Conservation (phyloP, 805 yeast species). For the Peterozyma toletana region DNA sequence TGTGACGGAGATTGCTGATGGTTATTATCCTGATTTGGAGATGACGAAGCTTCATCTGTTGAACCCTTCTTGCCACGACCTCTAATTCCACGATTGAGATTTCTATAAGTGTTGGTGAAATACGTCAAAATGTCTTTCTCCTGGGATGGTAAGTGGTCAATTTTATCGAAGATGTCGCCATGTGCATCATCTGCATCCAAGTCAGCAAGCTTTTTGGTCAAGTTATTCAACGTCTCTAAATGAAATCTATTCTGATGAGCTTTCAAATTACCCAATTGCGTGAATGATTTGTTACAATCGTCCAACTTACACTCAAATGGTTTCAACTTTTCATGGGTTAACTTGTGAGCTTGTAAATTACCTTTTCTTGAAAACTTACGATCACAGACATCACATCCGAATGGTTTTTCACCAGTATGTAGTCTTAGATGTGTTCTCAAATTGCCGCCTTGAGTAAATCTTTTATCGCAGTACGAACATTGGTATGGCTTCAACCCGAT, state of each 20-base stretch:
- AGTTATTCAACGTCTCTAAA: conserved; percentile 54
- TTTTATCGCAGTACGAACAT: conserved; percentile 71
- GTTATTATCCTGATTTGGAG: too few species aligned
- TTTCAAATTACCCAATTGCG: conserved; percentile 89
- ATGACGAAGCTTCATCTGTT: too few species aligned
- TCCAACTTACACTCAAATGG: conserved; percentile 80
- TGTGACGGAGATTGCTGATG: too few species aligned
- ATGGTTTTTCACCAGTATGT: conserved; percentile 93
- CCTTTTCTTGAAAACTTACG: conserved; percentile 85
- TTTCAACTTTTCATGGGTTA: conserved; percentile 73
- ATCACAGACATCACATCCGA: conserved; percentile 68
- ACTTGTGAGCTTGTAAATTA: conserved; percentile 78
- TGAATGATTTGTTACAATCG: conserved; percentile 74
- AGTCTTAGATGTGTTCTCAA: conserved; percentile 76
- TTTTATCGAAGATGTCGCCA: conserved; percentile 22
- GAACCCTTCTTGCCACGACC: conserved; percentile 65
- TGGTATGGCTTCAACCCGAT: conserved; percentile 81
- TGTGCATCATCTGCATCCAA: conserved; percentile 36
- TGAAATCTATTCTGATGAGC: conserved; percentile 93
- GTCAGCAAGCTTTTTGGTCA: conserved; percentile 64
- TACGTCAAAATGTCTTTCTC: conserved; percentile 70
- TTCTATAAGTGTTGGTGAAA: conserved; percentile 77
- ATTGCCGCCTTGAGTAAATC: conserved; percentile 88
- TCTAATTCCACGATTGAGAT: conserved; percentile 83
- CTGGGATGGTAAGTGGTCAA: conserved; percentile 41